A percentile compares a stretch with the other conserved stretches of the same genome.
Evolutionary conservation across 2,329 filamentous ascomycete species (phyloP).

Genomic region (Aaosphaeria arxii): DNA sequence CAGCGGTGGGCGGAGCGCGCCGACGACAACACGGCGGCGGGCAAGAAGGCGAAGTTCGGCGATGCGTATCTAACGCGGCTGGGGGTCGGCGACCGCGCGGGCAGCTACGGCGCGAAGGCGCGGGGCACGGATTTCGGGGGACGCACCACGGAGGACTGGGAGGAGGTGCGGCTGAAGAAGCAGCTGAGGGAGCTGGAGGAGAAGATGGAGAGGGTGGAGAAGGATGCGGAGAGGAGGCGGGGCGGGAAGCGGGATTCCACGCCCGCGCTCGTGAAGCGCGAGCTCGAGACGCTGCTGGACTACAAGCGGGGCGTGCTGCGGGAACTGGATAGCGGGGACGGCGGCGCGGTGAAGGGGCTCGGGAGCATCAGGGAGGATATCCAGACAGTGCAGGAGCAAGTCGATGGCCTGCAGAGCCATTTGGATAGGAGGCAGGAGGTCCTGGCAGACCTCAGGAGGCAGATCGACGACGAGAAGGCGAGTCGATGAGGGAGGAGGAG

Average conservation of each 20-base stretch:
- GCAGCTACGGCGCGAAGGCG: slow-evolving; percentile 63
- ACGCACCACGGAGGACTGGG: slow-evolving; percentile 89
- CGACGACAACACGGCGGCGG: slow-evolving; percentile 77
- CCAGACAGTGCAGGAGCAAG: slow-evolving; percentile 86
- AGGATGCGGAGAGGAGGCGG: slow-evolving; percentile 60
- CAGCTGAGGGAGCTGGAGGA: slow-evolving; percentile 85
- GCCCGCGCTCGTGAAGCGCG: slow-evolving; percentile 88
- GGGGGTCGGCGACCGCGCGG: slow-evolving; percentile 68
- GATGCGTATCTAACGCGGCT: slow-evolving; percentile 93
- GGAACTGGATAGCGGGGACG: slow-evolving; percentile 70
- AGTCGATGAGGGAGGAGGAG: too few species aligned
- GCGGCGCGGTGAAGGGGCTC: slow-evolving; percentile 61
- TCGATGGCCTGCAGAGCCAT: slow-evolving; percentile 85
- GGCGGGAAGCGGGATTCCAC: slow-evolving; percentile 67
- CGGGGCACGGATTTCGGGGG: slow-evolving; percentile 86
- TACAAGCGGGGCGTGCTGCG: slow-evolving; percentile 83
- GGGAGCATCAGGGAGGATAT: slow-evolving; percentile 83
- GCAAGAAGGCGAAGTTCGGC: slow-evolving; percentile 94
- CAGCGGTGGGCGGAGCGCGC: slow-evolving; percentile 77
- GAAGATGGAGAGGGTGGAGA: slow-evolving; percentile 81
- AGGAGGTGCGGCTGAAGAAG: slow-evolving; percentile 92
- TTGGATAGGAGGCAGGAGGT: slow-evolving; percentile 71
- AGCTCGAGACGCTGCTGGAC: slow-evolving; percentile 89
- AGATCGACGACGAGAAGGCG: slow-evolving; percentile 84
- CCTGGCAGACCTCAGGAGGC: slow-evolving; percentile 70